Conservation (phyloP, 164 flowering plant genomes). For the Vitis riparia region DNA sequence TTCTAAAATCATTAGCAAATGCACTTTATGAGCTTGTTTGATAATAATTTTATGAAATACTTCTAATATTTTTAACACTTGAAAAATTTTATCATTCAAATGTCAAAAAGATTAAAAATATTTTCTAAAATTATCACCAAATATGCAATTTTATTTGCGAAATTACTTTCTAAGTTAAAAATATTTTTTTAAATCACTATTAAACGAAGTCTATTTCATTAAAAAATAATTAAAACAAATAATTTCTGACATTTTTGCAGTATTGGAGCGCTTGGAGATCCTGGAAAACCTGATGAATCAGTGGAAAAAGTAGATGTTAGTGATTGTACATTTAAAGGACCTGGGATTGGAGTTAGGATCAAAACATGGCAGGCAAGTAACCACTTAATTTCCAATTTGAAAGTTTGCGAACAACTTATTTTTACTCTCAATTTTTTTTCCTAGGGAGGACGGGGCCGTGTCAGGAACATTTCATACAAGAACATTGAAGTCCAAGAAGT, state of each 20-base stretch:
- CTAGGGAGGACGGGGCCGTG: neutral
- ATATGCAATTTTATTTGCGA: no score
- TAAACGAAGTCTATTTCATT: no score
- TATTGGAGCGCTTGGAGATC: neutral
- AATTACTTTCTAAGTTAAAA: no score
- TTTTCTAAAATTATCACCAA: no score
- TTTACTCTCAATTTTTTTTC: neutral
- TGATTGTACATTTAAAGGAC: slow-evolving; percentile 2
- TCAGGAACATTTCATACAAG: slow-evolving; percentile 1
- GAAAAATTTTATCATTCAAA: no score
- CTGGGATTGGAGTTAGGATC: slow-evolving; percentile 1
- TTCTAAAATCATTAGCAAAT: no score
- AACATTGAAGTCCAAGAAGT: neutral
- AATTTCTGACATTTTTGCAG: neutral
- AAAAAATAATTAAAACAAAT: neutral
- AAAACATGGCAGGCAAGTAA: slow-evolving; percentile 5
- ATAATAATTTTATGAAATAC: no score
- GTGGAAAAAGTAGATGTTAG: slow-evolving; percentile 1
- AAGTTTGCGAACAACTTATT: neutral
- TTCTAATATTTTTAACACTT: no score
- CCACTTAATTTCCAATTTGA: neutral
- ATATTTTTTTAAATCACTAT: no score
- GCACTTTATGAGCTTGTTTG: no score
- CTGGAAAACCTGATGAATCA: neutral
- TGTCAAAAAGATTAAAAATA: no score